Evolutionary conservation across 441 rosid species (phyloP).

Genomic region (Euphorbia corollata): DNA sequence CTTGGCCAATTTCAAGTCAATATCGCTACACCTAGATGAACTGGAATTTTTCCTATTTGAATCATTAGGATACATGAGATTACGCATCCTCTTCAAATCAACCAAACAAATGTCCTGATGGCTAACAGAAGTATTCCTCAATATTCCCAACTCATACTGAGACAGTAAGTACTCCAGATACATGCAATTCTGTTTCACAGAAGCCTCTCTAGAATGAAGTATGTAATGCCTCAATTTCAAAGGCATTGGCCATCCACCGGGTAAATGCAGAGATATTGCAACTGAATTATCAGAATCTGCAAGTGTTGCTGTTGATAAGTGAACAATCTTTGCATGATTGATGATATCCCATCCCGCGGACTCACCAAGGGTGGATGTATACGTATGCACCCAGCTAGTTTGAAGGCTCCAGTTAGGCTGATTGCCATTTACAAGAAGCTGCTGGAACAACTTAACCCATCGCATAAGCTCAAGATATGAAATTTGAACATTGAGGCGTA

Average conservation of each 20-base stretch:
- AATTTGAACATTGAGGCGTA: conserved; percentile 40
- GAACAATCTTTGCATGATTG: conserved; percentile 41
- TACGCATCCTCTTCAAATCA: conserved; percentile 30
- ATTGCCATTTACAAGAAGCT: conserved; percentile 68
- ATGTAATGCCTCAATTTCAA: conserved; percentile 53
- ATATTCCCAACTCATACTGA: conserved; percentile 34
- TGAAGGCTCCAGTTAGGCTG: conserved; percentile 82
- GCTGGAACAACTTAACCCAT: conserved; percentile 80
- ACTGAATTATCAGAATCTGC: conserved; percentile 28
- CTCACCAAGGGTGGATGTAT: conserved; percentile 75
- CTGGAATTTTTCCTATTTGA: conserved; percentile 25
- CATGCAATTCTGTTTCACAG: conserved; percentile 75
- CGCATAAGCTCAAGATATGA: conserved; percentile 85
- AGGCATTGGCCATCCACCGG: conserved; percentile 91
- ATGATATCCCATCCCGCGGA: conserved; percentile 55
- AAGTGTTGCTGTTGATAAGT: conserved; percentile 37
- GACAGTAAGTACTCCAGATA: conserved; percentile 77
- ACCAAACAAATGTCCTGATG: conserved; percentile 25
- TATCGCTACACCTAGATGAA: conserved; percentile 16
- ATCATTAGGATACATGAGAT: conserved; percentile 43
- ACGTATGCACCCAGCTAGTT: conserved; percentile 85
- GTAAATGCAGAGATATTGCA: conserved; percentile 41
- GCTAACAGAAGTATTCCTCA: conserved; percentile 26
- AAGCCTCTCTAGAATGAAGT: conserved; percentile 57
- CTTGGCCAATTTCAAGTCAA: conserved; percentile 31